These are phyloP conservation scores for Caloboletus firmus DNA, from an alignment of 1,284 basidiomycete species.

Conservation along the genomic window DNA sequence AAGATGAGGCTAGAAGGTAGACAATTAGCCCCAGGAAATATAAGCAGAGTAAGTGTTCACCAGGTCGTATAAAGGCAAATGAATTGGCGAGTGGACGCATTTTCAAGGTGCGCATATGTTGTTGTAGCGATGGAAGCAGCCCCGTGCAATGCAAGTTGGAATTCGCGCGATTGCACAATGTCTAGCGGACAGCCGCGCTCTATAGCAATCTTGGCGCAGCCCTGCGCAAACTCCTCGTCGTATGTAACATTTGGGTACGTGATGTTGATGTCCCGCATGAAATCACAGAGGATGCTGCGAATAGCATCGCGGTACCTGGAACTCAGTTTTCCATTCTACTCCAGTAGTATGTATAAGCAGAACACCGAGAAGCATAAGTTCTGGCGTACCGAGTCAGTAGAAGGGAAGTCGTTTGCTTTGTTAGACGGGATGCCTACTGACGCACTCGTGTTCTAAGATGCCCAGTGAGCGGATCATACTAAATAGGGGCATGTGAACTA, in stretches of 20 bases:
- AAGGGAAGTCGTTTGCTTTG: background rate
- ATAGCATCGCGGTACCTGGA: conserved; percentile 1
- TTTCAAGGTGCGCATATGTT: conserved; percentile 6
- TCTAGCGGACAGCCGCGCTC: conserved; percentile 5
- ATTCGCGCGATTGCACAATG: conserved; percentile 2
- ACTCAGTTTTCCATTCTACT: background rate
- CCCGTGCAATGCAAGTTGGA: conserved; percentile 7
- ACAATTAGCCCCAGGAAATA: background rate
- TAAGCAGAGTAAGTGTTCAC: background rate
- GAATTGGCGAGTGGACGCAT: conserved; percentile 3
- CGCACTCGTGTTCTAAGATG: background rate
- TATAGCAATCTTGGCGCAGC: background rate
- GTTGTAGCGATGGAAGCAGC: conserved; percentile 6
- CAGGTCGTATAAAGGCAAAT: conserved; percentile 11
- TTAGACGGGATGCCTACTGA: background rate
- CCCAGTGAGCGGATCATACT: background rate
- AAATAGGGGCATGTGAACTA: background rate
- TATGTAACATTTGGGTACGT: conserved; percentile 6
- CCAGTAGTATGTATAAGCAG: background rate
- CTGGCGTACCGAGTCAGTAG: background rate
- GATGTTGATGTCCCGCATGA: conserved; percentile 5
- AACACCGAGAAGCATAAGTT: background rate
- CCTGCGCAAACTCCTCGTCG: conserved; percentile 8
- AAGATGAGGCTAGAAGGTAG: conserved; percentile 2
- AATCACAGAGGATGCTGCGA: conserved; percentile 4